Evolutionary conservation across 2,329 filamentous ascomycete species (phyloP).

Genomic region (Fusarium neocosmosporiellum): DNA sequence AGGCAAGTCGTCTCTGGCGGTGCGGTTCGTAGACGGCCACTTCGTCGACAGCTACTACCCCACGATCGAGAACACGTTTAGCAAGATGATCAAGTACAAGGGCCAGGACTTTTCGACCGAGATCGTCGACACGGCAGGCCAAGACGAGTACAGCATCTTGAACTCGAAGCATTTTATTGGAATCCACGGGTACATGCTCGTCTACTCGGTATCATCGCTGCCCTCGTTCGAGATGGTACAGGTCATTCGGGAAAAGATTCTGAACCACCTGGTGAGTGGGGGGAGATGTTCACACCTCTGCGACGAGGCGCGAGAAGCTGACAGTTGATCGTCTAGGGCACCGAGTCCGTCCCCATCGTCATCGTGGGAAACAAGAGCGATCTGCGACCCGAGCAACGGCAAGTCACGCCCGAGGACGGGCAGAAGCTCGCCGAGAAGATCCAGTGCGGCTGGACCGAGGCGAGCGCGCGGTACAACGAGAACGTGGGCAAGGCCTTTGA

Average conservation of each 20-base stretch:
- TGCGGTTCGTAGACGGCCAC: slow-evolving; percentile 96
- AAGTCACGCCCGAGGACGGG: slow-evolving; percentile 88
- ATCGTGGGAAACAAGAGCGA: slow-evolving; percentile 98
- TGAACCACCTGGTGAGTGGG: slow-evolving; percentile 87
- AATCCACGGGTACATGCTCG: slow-evolving; percentile 98
- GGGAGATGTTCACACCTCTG: neutral
- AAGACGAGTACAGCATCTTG: slow-evolving; percentile 98
- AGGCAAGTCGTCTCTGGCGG: slow-evolving; percentile 98
- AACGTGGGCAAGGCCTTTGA: slow-evolving; percentile 95
- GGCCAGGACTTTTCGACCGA: slow-evolving; percentile 94
- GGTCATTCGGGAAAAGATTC: slow-evolving; percentile 95
- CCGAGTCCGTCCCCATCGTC: slow-evolving; percentile 91
- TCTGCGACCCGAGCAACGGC: slow-evolving; percentile 89
- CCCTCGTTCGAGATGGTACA: slow-evolving; percentile 98
- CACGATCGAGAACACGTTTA: slow-evolving; percentile 99
- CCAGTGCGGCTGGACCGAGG: slow-evolving; percentile 93
- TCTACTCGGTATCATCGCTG: slow-evolving; percentile 95
- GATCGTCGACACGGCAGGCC: slow-evolving; percentile 97
- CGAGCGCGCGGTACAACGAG: slow-evolving; percentile 92
- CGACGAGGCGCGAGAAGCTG: neutral
- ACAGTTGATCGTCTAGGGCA: slow-evolving; percentile 68
- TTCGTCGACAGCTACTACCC: slow-evolving; percentile 99
- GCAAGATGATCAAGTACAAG: slow-evolving; percentile 92
- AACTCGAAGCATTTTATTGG: slow-evolving; percentile 99
- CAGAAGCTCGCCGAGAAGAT: slow-evolving; percentile 87